Evolutionary conservation across 345 rosid species (phyloP), one percentile per base, ranked within the genome.

Genomic region (Corchorus capsularis): DNA sequence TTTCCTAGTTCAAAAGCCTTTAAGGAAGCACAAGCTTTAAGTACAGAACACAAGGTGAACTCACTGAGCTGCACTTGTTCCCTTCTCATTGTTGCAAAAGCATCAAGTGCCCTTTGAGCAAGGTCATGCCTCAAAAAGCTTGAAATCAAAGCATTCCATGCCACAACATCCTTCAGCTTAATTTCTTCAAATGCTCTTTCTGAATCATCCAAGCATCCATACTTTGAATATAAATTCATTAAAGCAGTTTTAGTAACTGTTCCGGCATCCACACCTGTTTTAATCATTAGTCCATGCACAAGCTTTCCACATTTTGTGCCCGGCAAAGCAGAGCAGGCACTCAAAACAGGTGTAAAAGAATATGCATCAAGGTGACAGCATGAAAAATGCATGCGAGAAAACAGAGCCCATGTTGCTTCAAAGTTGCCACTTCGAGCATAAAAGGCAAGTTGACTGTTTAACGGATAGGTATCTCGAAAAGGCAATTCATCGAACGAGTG

Each of bases 91-190:
- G 76, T 82, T 57, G 77, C 74, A 15, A 94, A 92, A 80, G 83
- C 82, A 50, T 76, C 81, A 57, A 92, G 76, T 4, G 97, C 95
- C 55, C 87, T 87, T 74, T 84, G 81, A 12, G 81, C 86, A 8
- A 86, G 83, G 15, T 90, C 87, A 3, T 87, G 85, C 69, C 85
- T 77, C 54, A 88, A 79, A 71, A 83, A 92, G 79, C 93, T 84
- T 4, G 94, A 90, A 74, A 90, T 84, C 88, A 93, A 79, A 74
- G 94, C 90, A 73, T 94, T 94, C 93, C 95, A 92, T 41, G 86
- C 76, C 39, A 90, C 94, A 17, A 85, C 90, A 81, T 94, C 94
- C 80, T 79, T 86, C 10, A 64, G 77, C 70, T 85, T 86, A 52
- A 89, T 76, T 68, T 89, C 90, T 59, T 84, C 82, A 59, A 92